Conservation (phyloP, 768 basidiomycete species). For the Hygrophorus russula region DNA sequence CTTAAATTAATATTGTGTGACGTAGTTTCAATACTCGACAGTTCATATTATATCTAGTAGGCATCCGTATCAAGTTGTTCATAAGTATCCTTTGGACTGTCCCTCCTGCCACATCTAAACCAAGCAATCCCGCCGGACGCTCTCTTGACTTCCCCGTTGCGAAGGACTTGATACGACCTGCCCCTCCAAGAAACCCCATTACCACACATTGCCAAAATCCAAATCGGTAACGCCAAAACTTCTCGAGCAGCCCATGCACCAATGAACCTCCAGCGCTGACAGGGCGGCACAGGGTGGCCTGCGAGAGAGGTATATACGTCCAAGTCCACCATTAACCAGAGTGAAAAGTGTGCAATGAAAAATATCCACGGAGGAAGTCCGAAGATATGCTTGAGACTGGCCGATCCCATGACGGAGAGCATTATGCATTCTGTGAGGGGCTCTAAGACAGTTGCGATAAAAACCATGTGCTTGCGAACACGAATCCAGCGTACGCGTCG, state of each 20-base stretch:
- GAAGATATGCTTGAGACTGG: conserved; percentile 39
- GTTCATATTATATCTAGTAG: conserved; percentile 1
- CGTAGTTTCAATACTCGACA: neutral
- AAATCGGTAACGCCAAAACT: conserved; percentile 79
- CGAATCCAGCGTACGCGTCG: conserved; percentile 94
- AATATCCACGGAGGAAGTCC: conserved; percentile 44
- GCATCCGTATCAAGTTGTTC: conserved; percentile 18
- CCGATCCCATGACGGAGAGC: conserved; percentile 51
- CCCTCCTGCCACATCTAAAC: conserved; percentile 12
- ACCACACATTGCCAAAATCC: conserved; percentile 71
- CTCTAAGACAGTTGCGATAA: conserved; percentile 77
- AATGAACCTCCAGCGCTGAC: conserved; percentile 48
- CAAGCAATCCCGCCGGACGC: conserved; percentile 15
- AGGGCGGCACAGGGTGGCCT: conserved; percentile 43
- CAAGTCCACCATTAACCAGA: conserved; percentile 74
- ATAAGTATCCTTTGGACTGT: conserved; percentile 18
- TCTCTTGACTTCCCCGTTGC: conserved; percentile 57
- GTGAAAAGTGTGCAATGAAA: conserved; percentile 44
- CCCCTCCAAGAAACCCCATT: conserved; percentile 86
- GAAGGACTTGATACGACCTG: conserved; percentile 56
- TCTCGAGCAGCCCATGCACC: conserved; percentile 76
- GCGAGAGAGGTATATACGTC: conserved; percentile 73
- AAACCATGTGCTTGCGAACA: conserved; percentile 89
- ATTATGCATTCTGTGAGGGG: conserved; percentile 87
- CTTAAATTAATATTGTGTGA: no score